Base-by-base conservation (phyloP, 768 basidiomycete species). In the Sarcodon sp. region DNA sequence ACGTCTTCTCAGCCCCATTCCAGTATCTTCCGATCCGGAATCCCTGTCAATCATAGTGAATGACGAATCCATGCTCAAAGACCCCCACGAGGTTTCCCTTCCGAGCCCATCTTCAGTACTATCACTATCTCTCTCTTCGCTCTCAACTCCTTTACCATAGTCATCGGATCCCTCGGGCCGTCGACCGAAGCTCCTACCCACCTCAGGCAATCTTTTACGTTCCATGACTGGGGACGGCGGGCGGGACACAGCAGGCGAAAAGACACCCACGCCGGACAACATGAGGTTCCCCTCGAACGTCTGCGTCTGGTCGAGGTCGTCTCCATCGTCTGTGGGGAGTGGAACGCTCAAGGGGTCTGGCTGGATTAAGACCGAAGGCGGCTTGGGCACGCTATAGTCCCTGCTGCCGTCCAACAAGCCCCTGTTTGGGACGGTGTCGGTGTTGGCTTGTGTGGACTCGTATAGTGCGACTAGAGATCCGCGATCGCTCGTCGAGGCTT, bases 181-280 rank as follows among this genome's bases (percentile, higher is more conserved):
- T 27, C 21, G 21, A 27, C 21, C 21, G 3, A 27, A 27, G 21
- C 21, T 27, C 21, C 21, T 27, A 34, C 36, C 41, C 37, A 44
- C 13, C 41, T 51, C 36, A 34, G 21, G 33, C 46, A 12, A 44
- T 43, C 35, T 46, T 43, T 32, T 50, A 47, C 33, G 50, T 35
- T 21, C 52, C 37, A 21, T 54, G 12, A 50, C 53, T 16, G 47
- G 33, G 39, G 31, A 47, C 18, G 35, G 11, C 18, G 9, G 12
- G 81, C 67, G 5, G 86, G 78, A 53, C 68, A 66, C 31, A 83
- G 84, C 15, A 70, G 70, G 37, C 76, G 78, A 45, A 86, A 86
- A 6, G 84, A 87, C 56, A 77, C 83, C 31, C 80, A 84, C 10
- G 84, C 85, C 0, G 83, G 75, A 39, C 87, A 66, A 59, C 70